Base-by-base conservation (phyloP, 73 alveolate species). In the Diophrys appendiculata region DNA sequence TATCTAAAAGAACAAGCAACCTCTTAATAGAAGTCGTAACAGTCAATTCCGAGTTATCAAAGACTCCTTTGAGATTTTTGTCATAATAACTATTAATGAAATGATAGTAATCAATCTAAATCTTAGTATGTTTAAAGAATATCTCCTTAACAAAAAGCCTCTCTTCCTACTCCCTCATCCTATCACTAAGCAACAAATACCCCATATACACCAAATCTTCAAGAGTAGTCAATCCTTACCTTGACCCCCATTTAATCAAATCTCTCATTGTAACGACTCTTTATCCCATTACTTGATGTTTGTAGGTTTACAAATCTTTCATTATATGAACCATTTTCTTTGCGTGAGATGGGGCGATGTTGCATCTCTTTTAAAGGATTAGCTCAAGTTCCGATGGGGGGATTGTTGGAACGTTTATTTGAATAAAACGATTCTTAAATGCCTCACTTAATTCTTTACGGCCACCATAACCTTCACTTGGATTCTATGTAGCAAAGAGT, bases 401-500 rank as follows among this genome's bases (percentile, higher is more conserved):
- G 33, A 97, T 95, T 67, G 97, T 98, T 70, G 91, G 86, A 73
- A 91, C 96, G 68, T 95, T 91, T 31, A 96, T 88, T 76, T 87
- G 91, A 69, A 96, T 92, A 89, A 96, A 96, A 79, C 99, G 87
- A 85, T 96, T 96, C 72, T 94, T 91, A 82, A 97, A 97, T 23
- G 99, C 99, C 76, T 97, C 94, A 43, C 99, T 93, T 54, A 98
- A 89, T 77, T 96, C 94, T 71, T 98, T 98, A 75, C 99, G 94
- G 26, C 99, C 99, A n/a, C 98, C 98, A 85, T 98, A 98, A 11
- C 95, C 95, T 53, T 95, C 99, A 5, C 98, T 94, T 14, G 99
- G 99, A 69, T 98, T 98, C 95, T 97, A 93, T 0, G 99, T 97
- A 13, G 99, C 99, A 65, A 98, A 98, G 65, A 98, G 93, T 94